A percentile compares a stretch with the other conserved stretches of the same genome.
phyloP scores from a whole-genome alignment of 2,329 filamentous ascomycete genomes.

The Elsinoe arachidis region DNA sequence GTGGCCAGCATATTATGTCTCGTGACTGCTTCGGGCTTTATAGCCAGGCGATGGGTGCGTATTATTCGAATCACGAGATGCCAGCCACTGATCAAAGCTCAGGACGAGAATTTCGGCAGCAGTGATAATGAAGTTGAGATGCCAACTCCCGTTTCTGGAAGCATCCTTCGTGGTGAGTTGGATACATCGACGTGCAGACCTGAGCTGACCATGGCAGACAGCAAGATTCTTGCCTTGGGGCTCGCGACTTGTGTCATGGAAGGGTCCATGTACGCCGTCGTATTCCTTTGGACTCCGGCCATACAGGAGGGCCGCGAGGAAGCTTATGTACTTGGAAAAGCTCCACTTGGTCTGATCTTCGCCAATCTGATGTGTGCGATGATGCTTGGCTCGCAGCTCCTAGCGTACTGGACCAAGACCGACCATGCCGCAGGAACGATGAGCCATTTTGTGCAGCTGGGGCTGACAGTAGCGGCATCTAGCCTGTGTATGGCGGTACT shows the following conservation, averaged over 20 bases:
- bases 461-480: constrained; percentile 34
- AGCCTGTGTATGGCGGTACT: constrained; percentile 28
- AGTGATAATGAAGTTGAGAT: constrained; percentile 25
- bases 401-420: constrained; percentile 33
- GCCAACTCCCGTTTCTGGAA: constrained; percentile 21
- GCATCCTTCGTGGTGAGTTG: background rate
- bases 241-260: constrained; percentile 51
- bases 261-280: constrained; percentile 53
- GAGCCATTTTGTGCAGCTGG: constrained; percentile 29
- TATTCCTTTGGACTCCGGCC: constrained; percentile 54
- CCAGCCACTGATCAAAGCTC: background rate
- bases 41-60: constrained; percentile 38
- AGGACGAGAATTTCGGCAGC: constrained; percentile 24
- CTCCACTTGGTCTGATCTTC: constrained; percentile 46
- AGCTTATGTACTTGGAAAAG: background rate
- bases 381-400: constrained; percentile 50
- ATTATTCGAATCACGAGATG: background rate
- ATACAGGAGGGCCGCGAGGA: constrained; percentile 26
- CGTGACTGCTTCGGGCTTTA: constrained; percentile 37
- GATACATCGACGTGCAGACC: background rate
- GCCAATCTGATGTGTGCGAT: constrained; percentile 52
- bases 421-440: constrained; percentile 18
- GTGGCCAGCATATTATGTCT: constrained; percentile 40
- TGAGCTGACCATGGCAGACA: background rate
- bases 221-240: constrained; percentile 40